Conservation (phyloP, 139 green algal species). For the Tetratostichococcus sp. region DNA sequence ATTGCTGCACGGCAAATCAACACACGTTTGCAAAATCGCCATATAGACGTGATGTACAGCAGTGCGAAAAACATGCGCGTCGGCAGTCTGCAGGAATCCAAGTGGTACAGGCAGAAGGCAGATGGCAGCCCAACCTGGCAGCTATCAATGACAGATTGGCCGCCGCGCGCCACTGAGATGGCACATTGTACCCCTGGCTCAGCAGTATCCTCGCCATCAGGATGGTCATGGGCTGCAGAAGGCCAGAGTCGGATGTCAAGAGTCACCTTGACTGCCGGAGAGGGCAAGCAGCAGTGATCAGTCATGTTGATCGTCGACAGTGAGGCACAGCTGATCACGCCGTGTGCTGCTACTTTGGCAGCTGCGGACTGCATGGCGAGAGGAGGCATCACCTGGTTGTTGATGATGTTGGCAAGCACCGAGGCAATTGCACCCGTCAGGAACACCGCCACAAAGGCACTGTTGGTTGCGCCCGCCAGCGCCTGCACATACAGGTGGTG, state of each 20-base stretch:
- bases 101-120: no score
- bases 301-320: no score
- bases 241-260: no score
- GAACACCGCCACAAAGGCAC: slow-evolving; percentile 13
- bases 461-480: neutral
- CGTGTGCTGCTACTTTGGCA: no score
- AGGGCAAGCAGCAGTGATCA: no score
- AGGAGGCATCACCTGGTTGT: slow-evolving; percentile 51
- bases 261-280: no score
- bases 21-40: slow-evolving; percentile 25
- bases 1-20: slow-evolving; percentile 37
- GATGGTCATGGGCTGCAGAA: slow-evolving; percentile 45
- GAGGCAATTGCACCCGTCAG: slow-evolving; percentile 28
- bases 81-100: no score
- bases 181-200: slow-evolving; percentile 7
- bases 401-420: slow-evolving; percentile 38
- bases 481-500: neutral
- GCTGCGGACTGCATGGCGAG: neutral
- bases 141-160: neutral
- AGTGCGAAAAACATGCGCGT: no score
- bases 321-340: no score
- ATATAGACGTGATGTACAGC: neutral
- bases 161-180: neutral
- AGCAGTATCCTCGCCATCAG: slow-evolving; percentile 36
- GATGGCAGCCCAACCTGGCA: neutral